Evolutionary conservation across 73 alveolate species (phyloP), one percentile per base, ranked within the genome.

Genomic region (Stentor coeruleus): DNA sequence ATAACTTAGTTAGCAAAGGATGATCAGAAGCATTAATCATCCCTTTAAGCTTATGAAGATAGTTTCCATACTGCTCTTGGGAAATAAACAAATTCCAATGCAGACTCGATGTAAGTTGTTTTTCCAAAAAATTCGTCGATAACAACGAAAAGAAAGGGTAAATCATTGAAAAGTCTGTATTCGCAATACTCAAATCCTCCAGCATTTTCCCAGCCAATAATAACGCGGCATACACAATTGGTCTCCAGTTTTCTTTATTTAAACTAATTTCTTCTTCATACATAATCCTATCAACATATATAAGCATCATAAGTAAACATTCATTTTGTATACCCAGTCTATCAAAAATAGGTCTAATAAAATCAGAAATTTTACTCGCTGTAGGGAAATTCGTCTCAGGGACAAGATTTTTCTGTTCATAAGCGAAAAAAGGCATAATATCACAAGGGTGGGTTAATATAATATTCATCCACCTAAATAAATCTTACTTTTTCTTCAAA

Each of bases 201-300:
- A 20, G 37, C 41, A 66, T 66, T 66, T 66, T 66, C 1, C 79
- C 37, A 66, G 79, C n/a, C 0, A 66, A 40, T 31, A 66, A 66
- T 26, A 66, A 33, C 14, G 40, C 36, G 11, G 79, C 33, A 66
- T 66, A 74, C 14, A 83, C 77, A 14, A 83, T 31, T 0, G 90
- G 85, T 58, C 86, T 76, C 90, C 90, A 84, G 77, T 84, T 84
- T 15, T 15, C 20, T 20, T 35, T 35, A 35, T 59, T 36, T 38
- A 85, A 15, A 31, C 39, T 76, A 0, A 86, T 82, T 36, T 80
- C 85, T 3, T 85, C 85, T 14, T 35, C 66, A 6, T 30, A 55
- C 88, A 86, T 81, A n/a, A 86, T 60, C 59, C 91, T 81, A 6
- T 86, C 91, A 0, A 86, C 14, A 38, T 86, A 86, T 20, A 86